Percentiles rank a stretch among this genome's conserved stretches.
phyloP scores from a whole-genome alignment of 345 rosid species.

The Triadica sebifera region DNA sequence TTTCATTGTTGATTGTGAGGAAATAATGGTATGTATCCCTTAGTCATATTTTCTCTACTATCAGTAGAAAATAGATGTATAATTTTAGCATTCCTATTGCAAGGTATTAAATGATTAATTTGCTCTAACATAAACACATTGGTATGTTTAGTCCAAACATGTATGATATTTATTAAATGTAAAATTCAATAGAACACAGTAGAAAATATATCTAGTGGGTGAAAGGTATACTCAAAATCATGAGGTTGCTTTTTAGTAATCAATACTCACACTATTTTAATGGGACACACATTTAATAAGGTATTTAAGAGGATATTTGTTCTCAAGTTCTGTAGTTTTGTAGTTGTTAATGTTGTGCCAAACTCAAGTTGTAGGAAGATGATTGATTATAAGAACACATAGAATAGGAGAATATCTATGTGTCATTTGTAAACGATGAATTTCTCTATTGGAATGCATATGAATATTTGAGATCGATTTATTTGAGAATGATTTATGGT shows the following conservation, averaged over 20 bases:
- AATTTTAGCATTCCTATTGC: no score
- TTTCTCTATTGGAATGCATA: neutral
- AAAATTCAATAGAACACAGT: no score
- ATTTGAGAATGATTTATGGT: neutral
- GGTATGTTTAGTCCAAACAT: no score
- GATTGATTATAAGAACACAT: neutral
- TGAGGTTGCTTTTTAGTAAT: no score
- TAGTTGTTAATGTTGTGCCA: neutral
- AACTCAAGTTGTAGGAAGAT: neutral
- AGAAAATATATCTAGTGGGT: no score
- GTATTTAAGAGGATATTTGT: neutral
- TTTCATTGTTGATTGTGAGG: conserved; percentile 78
- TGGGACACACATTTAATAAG: neutral
- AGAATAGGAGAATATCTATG: neutral
- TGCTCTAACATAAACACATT: no score
- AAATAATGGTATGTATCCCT: conserved; percentile 53
- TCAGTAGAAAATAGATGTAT: neutral
- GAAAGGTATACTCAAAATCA: no score
- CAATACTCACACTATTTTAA: no score
- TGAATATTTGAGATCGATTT: neutral
- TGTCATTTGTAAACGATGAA: neutral
- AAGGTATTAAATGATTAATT: no score
- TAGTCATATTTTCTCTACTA: neutral
- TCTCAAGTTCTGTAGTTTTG: neutral
- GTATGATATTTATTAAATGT: no score